These are phyloP conservation scores for Kuraishia piskuri DNA, from an alignment of 805 yeast genomes.

Conservation along the genomic window DNA sequence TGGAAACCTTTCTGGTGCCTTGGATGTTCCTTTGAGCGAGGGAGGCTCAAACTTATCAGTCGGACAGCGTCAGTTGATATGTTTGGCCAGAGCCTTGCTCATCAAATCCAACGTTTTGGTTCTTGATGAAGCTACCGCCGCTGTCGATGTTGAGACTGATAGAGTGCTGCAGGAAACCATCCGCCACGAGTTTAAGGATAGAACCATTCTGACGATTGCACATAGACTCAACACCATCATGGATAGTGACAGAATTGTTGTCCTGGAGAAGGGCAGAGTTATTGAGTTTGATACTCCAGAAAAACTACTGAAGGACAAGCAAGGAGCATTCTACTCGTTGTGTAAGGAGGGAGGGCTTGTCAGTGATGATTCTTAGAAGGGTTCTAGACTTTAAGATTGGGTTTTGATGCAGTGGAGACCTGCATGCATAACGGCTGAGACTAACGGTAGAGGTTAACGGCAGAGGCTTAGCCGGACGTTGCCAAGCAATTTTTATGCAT, in stretches of 20 bases:
- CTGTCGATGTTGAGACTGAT: conserved; percentile 83
- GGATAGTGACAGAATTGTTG: conserved; percentile 73
- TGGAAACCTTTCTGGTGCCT: conserved; percentile 12
- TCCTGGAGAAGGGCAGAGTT: conserved; percentile 65
- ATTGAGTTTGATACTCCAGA: conserved; percentile 71
- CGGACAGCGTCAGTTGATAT: conserved; percentile 84
- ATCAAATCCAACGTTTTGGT: conserved; percentile 57
- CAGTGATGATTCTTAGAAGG: conserved; percentile 6
- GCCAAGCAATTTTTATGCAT: too few species aligned
- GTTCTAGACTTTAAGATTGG: too few species aligned
- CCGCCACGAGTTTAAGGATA: conserved; percentile 60
- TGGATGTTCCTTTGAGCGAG: conserved; percentile 19
- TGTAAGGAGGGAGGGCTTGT: conserved; percentile 70
- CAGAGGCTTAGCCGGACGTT: too few species aligned
- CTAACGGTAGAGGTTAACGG: too few species aligned
- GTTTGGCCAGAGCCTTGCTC: conserved; percentile 71
- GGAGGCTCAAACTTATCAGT: conserved; percentile 62
- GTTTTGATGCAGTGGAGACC: too few species aligned
- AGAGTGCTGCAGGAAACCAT: conserved; percentile 70
- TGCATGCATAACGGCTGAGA: too few species aligned
- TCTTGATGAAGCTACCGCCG: conserved; percentile 83
- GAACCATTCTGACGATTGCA: conserved; percentile 79
- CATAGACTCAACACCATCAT: conserved; percentile 77
- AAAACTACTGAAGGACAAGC: conserved; percentile 52
- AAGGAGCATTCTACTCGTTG: conserved; percentile 69